A percentile compares a stretch with the other conserved stretches of the same genome.
These are phyloP conservation scores for Neckera pumila DNA, from an alignment of 225 moss, liverwort and hornwort species.

Conservation along the genomic window DNA sequence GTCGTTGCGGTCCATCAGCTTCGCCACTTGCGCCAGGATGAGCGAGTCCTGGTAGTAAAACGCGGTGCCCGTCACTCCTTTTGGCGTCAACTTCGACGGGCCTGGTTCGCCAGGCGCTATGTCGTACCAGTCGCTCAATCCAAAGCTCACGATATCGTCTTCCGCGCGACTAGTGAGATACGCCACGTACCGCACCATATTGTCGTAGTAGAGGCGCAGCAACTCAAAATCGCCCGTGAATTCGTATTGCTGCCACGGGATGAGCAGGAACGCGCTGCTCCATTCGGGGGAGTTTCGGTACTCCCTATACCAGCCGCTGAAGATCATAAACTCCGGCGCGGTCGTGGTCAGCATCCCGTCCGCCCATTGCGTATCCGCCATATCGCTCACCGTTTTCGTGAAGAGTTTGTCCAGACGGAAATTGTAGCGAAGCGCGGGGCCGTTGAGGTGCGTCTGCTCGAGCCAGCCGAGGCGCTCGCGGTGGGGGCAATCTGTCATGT, in stretches of 20 bases:
- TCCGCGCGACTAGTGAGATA: conserved; percentile 26
- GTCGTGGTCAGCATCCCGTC: conserved; percentile 43
- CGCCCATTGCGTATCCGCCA: conserved; percentile 26
- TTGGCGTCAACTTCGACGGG: conserved; percentile 37
- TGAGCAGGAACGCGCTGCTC: conserved; percentile 30
- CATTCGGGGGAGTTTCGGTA: conserved; percentile 43
- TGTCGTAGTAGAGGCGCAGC: conserved; percentile 26
- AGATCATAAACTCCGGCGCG: conserved; percentile 30
- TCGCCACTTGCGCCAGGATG: conserved; percentile 30
- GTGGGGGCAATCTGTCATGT: conserved; percentile 41
- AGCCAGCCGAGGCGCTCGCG: conserved; percentile 45
- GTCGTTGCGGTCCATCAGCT: conserved; percentile 9
- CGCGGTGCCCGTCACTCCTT: conserved; percentile 45
- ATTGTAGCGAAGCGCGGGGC: conserved; percentile 32
- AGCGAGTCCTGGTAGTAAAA: conserved; percentile 31
- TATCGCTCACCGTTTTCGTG: conserved; percentile 34
- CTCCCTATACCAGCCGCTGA: conserved; percentile 11
- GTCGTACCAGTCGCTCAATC: conserved; percentile 50
- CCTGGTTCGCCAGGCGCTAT: conserved; percentile 41
- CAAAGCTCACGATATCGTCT: conserved; percentile 29
- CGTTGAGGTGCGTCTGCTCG: conserved; percentile 43
- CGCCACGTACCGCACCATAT: conserved; percentile 35
- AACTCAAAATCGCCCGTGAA: conserved; percentile 25
- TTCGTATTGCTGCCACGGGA: conserved; percentile 47
- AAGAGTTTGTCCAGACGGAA: conserved; percentile 32